Conservation (phyloP, 2,329 filamentous ascomycete genomes). For the Xylaria arbuscula region DNA sequence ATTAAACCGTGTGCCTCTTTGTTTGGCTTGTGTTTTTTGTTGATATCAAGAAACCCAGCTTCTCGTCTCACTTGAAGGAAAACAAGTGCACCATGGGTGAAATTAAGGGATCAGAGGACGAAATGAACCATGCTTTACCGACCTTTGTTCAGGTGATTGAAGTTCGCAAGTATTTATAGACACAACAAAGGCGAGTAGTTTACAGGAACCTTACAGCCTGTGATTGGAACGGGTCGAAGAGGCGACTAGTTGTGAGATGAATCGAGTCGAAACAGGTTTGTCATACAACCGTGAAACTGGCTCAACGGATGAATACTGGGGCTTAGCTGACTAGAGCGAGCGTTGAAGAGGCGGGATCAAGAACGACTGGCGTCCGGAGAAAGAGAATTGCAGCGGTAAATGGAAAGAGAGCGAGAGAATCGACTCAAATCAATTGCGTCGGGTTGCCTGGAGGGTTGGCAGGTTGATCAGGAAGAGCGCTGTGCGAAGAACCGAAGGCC, state of each 20-base stretch:
- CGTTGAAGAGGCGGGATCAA: conserved; percentile 24
- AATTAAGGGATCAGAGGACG: conserved; percentile 4
- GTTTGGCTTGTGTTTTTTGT: conserved; percentile 14
- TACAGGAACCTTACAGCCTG: conserved; percentile 36
- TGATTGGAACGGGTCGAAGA: conserved; percentile 25
- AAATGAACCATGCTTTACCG: conserved; percentile 15
- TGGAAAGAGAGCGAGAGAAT: conserved; percentile 42
- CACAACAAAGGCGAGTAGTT: conserved; percentile 25
- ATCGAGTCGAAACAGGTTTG: conserved; percentile 39
- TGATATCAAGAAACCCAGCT: background rate
- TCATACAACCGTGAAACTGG: conserved; percentile 42
- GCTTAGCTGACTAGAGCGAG: conserved; percentile 46
- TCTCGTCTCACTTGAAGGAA: conserved; percentile 4
- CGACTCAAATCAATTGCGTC: conserved; percentile 44
- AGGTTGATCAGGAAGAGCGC: conserved; percentile 29
- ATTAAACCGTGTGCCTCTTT: conserved; percentile 16
- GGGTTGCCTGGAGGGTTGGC: conserved; percentile 36
- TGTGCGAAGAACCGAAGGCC: conserved; percentile 38
- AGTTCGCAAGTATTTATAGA: conserved; percentile 4
- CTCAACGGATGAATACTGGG: conserved; percentile 36
- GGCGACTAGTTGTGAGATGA: conserved; percentile 28
- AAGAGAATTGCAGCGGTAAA: conserved; percentile 43
- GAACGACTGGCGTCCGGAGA: conserved; percentile 49
- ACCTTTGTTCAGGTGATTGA: conserved; percentile 32
- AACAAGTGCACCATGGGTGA: conserved; percentile 9